Percentiles rank a stretch among this genome's conserved stretches.
Conservation (phyloP, 305 asterid species). For the Fraxinus velutina region DNA sequence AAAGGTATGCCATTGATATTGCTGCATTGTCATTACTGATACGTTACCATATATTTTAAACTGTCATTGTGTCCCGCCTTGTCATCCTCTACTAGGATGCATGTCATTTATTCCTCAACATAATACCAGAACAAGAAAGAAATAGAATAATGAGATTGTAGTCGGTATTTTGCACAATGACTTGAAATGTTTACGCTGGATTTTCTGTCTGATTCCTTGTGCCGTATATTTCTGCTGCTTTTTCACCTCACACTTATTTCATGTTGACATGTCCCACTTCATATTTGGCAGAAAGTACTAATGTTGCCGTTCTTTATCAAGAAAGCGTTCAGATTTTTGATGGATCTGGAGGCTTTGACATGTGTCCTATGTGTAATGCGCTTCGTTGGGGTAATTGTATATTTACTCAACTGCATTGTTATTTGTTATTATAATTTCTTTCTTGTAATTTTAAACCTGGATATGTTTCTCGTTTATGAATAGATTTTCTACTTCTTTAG, state of each 20-base stretch:
- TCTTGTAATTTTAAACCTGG: background rate
- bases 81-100: background rate
- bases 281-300: conserved; percentile 40
- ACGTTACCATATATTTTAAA: background rate
- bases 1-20: too few species aligned
- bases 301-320: conserved; percentile 40
- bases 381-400: conserved; percentile 42
- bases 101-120: background rate
- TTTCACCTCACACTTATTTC: background rate
- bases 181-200: background rate
- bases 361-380: conserved; percentile 50
- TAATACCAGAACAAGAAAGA: background rate
- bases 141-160: background rate
- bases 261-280: background rate
- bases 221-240: background rate
- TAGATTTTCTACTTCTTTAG: background rate
- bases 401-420: background rate
- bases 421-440: background rate
- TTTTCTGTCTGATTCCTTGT: background rate
- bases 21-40: background rate
- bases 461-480: background rate
- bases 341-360: conserved; percentile 50
- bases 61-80: background rate
- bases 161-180: background rate
- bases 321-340: conserved; percentile 26